Conservation (phyloP, 345 rosid genomes). For the Gossypium rotundifolium region DNA sequence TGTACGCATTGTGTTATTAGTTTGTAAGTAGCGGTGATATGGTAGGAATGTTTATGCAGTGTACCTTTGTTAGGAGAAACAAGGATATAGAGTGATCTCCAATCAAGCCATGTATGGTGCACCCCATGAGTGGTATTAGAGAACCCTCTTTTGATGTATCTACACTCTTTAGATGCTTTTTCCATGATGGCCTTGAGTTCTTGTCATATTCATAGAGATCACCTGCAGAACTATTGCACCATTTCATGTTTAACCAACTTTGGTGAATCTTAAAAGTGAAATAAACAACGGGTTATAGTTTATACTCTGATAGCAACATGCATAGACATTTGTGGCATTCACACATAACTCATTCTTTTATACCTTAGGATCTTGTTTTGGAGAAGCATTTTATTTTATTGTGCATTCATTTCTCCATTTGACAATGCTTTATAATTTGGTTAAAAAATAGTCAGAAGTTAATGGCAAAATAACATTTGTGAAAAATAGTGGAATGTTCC, state of each 20-base stretch:
- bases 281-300: background rate
- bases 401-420: no score
- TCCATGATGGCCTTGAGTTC: slow-evolving; percentile 66
- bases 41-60: background rate
- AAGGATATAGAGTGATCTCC: slow-evolving; percentile 50
- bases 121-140: slow-evolving; percentile 37
- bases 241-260: slow-evolving; percentile 11
- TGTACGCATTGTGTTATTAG: background rate
- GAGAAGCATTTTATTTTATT: background rate
- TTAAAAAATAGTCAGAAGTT: no score
- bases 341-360: background rate
- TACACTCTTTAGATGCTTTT: slow-evolving; percentile 53
- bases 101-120: slow-evolving; percentile 30
- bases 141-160: slow-evolving; percentile 30
- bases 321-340: background rate
- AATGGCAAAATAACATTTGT: no score
- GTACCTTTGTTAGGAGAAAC: slow-evolving; percentile 65
- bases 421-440: no score
- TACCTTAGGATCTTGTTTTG: background rate
- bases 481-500: no score
- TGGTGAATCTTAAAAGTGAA: background rate
- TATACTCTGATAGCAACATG: background rate
- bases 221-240: slow-evolving; percentile 46
- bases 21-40: background rate
- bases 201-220: slow-evolving; percentile 58